phyloP scores from a whole-genome alignment of 768 basidiomycete species.

The Macrocybe gigantea region DNA sequence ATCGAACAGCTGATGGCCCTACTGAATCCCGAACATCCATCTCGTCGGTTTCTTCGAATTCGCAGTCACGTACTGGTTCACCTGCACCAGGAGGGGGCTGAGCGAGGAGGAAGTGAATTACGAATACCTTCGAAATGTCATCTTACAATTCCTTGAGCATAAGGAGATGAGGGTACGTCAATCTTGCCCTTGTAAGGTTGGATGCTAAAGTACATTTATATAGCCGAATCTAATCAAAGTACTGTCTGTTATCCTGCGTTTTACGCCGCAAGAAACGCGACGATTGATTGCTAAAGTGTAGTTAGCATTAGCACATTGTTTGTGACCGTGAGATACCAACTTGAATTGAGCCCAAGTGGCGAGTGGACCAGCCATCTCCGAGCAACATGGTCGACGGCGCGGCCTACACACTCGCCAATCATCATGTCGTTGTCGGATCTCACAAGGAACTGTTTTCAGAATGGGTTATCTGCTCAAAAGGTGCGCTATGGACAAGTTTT shows the following conservation, averaged over 20 bases:
- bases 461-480: constrained; percentile 58
- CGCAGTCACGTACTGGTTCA: constrained; percentile 28
- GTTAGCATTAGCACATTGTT: neutral
- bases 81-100: constrained; percentile 30
- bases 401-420: no score
- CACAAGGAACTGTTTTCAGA: constrained; percentile 70
- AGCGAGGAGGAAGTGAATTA: constrained; percentile 91
- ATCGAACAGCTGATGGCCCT: constrained; percentile 32
- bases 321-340: no score
- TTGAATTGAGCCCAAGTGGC: no score
- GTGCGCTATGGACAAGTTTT: constrained; percentile 28
- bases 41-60: constrained; percentile 26
- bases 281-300: constrained; percentile 2
- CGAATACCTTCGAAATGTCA: constrained; percentile 94
- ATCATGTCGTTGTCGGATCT: constrained; percentile 64
- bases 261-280: constrained; percentile 1
- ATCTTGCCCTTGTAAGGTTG: neutral
- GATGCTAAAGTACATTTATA: neutral
- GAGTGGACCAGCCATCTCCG: no score
- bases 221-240: constrained; percentile 52
- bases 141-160: constrained; percentile 95
- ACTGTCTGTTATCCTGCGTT: neutral
- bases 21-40: constrained; percentile 34
- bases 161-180: constrained; percentile 91
- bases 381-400: no score